phyloP scores from a whole-genome alignment of 768 basidiomycete species.

The Imleria badia region DNA sequence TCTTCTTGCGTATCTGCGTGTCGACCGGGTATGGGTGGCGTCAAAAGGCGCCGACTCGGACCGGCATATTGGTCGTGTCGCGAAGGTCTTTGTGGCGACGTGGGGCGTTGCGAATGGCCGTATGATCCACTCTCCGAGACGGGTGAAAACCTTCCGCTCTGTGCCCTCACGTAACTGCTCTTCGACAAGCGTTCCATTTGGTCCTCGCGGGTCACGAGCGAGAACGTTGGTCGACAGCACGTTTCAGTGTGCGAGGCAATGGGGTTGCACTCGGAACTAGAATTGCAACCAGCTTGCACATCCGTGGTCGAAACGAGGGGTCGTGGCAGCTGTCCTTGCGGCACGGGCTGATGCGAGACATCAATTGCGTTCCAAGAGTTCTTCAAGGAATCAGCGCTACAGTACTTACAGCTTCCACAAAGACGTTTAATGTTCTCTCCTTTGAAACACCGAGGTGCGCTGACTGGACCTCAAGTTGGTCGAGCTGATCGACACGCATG shows the following conservation, averaged over 20 bases:
- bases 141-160: conserved; percentile 12
- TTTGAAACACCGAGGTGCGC: conserved; percentile 57
- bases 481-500: conserved; percentile 54
- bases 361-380: conserved; percentile 4
- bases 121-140: conserved; percentile 19
- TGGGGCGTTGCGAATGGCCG: conserved; percentile 13
- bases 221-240: conserved; percentile 3
- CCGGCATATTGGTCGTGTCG: neutral
- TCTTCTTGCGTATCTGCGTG: conserved; percentile 37
- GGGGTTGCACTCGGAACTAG: conserved; percentile 23
- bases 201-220: conserved; percentile 26
- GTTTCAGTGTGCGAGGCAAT: conserved; percentile 3
- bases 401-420: conserved; percentile 56
- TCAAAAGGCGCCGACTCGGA: conserved; percentile 9
- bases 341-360: conserved; percentile 19
- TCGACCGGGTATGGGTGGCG: conserved; percentile 29
- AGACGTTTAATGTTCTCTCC: conserved; percentile 55
- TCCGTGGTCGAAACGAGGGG: conserved; percentile 15
- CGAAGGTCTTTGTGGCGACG: conserved; percentile 7
- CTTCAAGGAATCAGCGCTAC: neutral
- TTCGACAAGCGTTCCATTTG: conserved; percentile 28
- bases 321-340: conserved; percentile 29
- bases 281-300: conserved; percentile 2
- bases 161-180: conserved; percentile 15
- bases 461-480: conserved; percentile 48